Evolutionary conservation across 129 eudicot species (phyloP).

Genomic region (Cynara cardunculus): DNA sequence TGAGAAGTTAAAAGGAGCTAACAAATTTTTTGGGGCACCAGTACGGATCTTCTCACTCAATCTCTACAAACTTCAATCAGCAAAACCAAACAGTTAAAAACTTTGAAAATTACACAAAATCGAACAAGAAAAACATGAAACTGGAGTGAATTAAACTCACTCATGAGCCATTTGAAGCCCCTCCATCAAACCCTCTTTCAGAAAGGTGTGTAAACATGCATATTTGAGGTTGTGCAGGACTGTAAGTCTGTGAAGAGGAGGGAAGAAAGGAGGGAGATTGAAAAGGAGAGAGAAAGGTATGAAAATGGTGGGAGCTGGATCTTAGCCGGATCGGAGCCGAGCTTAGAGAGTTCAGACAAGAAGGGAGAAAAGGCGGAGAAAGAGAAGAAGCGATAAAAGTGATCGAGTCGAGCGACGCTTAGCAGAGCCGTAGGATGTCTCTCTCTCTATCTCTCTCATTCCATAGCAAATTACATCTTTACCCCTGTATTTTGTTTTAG

Average conservation of each 20-base stretch:
- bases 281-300: slow-evolving; percentile 8
- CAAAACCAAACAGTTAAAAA: neutral
- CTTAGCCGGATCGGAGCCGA: slow-evolving; percentile 45
- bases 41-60: slow-evolving; percentile 18
- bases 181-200: neutral
- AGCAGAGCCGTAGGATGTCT: slow-evolving; percentile 30
- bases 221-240: neutral
- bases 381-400: slow-evolving; percentile 11
- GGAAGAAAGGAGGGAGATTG: slow-evolving; percentile 21
- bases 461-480: neutral
- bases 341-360: slow-evolving; percentile 18
- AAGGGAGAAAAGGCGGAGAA: slow-evolving; percentile 27
- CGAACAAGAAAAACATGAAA: neutral
- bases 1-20: slow-evolving; percentile 16
- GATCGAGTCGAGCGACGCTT: slow-evolving; percentile 26
- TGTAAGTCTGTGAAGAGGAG: slow-evolving; percentile 7
- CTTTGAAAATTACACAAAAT: neutral
- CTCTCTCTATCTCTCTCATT: neutral
- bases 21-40: neutral
- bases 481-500: neutral
- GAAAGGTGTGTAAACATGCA: neutral
- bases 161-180: neutral
- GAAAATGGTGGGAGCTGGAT: slow-evolving; percentile 33
- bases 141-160: slow-evolving; percentile 3
- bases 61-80: slow-evolving; percentile 16